Conservation (phyloP, 768 basidiomycete species). For the Podaxis mareebaensis region DNA sequence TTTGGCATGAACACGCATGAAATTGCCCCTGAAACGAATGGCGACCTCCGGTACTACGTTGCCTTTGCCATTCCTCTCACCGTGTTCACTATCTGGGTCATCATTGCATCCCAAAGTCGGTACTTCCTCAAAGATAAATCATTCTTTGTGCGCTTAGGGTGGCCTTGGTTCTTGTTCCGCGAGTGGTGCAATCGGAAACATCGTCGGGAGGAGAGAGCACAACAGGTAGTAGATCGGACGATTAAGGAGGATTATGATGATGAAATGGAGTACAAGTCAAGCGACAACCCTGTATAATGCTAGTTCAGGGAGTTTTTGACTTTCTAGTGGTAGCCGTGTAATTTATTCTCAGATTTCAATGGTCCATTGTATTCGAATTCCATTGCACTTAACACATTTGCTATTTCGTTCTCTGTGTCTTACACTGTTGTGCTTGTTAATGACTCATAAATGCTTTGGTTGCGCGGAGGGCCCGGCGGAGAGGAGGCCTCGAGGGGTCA, state of each 20-base stretch:
- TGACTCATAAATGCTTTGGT: not conserved
- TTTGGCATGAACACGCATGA: constrained; percentile 63
- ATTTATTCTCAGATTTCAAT: not conserved
- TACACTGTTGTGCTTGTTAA: not conserved
- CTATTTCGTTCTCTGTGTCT: constrained; percentile 35
- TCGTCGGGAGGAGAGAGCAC: not conserved
- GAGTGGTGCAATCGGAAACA: not conserved
- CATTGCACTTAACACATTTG: constrained; percentile 36
- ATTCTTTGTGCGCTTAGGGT: constrained; percentile 33
- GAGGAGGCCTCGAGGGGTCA: too few relatives aligned
- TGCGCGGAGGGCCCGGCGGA: too few relatives aligned
- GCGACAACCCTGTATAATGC: not conserved
- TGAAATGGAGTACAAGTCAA: not conserved
- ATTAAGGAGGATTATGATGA: not conserved
- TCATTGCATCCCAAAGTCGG: constrained; percentile 53
- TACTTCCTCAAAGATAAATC: constrained; percentile 31
- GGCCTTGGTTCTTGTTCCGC: constrained; percentile 33
- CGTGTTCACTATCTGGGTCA: constrained; percentile 48
- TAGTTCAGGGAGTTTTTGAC: constrained; percentile 20
- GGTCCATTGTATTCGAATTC: constrained; percentile 19
- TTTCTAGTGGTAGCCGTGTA: not conserved
- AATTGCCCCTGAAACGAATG: constrained; percentile 35
- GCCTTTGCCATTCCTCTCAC: constrained; percentile 49
- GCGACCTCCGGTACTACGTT: constrained; percentile 44
- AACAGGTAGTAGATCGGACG: not conserved